phyloP scores from a whole-genome alignment of 1,284 basidiomycete species.

The Malassezia furfur region DNA sequence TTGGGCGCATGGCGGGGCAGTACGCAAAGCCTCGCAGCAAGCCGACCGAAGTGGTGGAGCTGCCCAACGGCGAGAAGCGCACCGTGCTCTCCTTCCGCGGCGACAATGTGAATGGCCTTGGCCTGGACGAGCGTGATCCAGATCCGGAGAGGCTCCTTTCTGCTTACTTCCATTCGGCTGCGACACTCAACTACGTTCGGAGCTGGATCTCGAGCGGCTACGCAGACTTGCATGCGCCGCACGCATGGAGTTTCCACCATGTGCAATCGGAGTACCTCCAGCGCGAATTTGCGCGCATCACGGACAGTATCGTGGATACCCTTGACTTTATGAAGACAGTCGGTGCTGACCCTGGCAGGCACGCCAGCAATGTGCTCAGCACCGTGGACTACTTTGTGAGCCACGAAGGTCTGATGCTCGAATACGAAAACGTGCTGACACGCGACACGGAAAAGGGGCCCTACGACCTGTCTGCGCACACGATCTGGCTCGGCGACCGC shows the following conservation, averaged over 20 bases:
- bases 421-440: constrained; percentile 86
- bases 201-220: constrained; percentile 80
- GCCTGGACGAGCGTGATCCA: constrained; percentile 63
- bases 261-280: constrained; percentile 71
- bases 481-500: constrained; percentile 93
- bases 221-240: constrained; percentile 72
- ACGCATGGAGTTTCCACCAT: constrained; percentile 83
- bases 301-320: constrained; percentile 74
- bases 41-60: constrained; percentile 60
- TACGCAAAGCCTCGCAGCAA: constrained; percentile 93
- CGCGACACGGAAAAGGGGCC: constrained; percentile 50
- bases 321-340: constrained; percentile 87
- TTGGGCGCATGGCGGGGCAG: constrained; percentile 53
- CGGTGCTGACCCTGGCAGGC: constrained; percentile 53
- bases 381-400: constrained; percentile 93
- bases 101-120: constrained; percentile 85
- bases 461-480: constrained; percentile 83
- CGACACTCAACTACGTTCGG: constrained; percentile 86
- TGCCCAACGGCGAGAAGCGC: constrained; percentile 32
- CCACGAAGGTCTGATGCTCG: constrained; percentile 86
- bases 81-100: constrained; percentile 70
- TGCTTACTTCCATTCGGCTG: constrained; percentile 89
- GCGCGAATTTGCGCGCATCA: constrained; percentile 72
- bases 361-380: constrained; percentile 62
- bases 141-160: constrained; percentile 74